These are phyloP conservation scores for Penicillium italicum DNA, from an alignment of 2,329 filamentous ascomycete species.

Conservation along the genomic window DNA sequence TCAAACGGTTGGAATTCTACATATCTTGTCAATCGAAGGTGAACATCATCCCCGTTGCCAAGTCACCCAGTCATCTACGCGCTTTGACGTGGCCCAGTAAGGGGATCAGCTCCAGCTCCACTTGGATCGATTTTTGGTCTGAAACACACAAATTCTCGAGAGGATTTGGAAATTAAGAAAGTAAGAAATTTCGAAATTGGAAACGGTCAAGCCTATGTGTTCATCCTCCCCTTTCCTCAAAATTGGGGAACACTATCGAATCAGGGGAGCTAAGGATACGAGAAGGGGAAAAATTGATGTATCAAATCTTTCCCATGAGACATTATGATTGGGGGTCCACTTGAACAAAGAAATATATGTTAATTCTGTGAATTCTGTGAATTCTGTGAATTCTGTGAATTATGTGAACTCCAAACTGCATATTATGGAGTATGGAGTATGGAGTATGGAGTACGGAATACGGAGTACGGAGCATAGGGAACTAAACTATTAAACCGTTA, in stretches of 20 bases:
- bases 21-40: too few relatives aligned
- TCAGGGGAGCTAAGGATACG: background rate
- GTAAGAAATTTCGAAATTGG: background rate
- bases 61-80: background rate
- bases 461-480: too few relatives aligned
- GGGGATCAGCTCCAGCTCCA: constrained; percentile 1
- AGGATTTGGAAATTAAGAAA: background rate
- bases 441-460: too few relatives aligned
- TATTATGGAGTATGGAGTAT: too few relatives aligned
- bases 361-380: too few relatives aligned
- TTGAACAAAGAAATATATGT: background rate
- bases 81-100: constrained; percentile 3
- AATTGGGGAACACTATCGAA: background rate
- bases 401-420: too few relatives aligned
- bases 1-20: too few relatives aligned
- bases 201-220: background rate
- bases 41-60: background rate
- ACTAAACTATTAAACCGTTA: background rate
- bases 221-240: background rate
- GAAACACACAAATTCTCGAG: background rate
- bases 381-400: too few relatives aligned
- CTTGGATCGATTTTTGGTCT: background rate
- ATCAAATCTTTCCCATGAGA: too few relatives aligned
- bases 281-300: background rate
- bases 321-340: too few relatives aligned